A percentile compares a stretch with the other conserved stretches of the same genome.
Conservation (phyloP, 495 filamentous ascomycete species). For the Collariella sp. region DNA sequence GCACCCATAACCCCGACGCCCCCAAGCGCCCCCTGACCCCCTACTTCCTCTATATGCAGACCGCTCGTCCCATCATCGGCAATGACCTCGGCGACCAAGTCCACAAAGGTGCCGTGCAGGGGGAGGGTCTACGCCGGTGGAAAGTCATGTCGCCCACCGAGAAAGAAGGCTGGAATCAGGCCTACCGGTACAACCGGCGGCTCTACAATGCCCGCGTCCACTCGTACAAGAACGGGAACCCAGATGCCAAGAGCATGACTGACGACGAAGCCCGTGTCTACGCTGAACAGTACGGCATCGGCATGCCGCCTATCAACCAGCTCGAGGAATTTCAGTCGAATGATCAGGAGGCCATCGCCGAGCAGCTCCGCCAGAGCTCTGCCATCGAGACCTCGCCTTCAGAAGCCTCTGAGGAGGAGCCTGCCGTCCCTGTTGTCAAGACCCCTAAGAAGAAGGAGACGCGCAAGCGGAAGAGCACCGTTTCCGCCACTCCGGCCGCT, state of each 20-base stretch:
- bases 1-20: slow-evolving; percentile 81
- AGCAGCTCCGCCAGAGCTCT: slow-evolving; percentile 45
- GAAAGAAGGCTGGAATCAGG: slow-evolving; percentile 67
- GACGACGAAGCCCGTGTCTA: slow-evolving; percentile 50
- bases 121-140: slow-evolving; percentile 80
- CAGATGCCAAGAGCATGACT: slow-evolving; percentile 52
- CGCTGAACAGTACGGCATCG: slow-evolving; percentile 46
- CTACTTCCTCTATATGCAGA: slow-evolving; percentile 88
- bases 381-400: slow-evolving; percentile 34
- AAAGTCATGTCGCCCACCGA: slow-evolving; percentile 58
- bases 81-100: slow-evolving; percentile 61
- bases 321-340: slow-evolving; percentile 47
- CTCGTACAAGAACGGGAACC: slow-evolving; percentile 63
- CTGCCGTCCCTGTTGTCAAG: slow-evolving; percentile 27
- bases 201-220: slow-evolving; percentile 62
- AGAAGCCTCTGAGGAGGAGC: slow-evolving; percentile 34
- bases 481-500: slow-evolving; percentile 35
- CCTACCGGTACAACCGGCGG: slow-evolving; percentile 67
- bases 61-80: slow-evolving; percentile 67
- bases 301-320: slow-evolving; percentile 33
- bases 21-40: slow-evolving; percentile 90
- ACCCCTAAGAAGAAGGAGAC: slow-evolving; percentile 43
- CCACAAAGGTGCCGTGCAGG: slow-evolving; percentile 68
- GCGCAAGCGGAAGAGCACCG: slow-evolving; percentile 41
- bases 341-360: slow-evolving; percentile 49